Evolutionary conservation across 768 basidiomycete genomes (phyloP).

Genomic region (Astraeus odoratus): DNA sequence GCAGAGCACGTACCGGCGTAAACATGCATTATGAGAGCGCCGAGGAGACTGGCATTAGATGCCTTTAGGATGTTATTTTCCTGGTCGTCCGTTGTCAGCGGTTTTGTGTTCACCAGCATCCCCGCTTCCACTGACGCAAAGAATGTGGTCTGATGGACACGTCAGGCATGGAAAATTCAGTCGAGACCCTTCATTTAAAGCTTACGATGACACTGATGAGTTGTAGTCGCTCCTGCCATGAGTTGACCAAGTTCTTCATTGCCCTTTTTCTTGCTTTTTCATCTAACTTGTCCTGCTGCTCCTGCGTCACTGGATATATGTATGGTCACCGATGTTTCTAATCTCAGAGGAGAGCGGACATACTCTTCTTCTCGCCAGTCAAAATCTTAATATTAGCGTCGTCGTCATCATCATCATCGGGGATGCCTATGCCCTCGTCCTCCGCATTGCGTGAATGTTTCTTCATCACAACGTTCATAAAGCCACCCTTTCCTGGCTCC

Average conservation of each 20-base stretch:
- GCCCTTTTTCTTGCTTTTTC: conserved; percentile 38
- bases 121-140: conserved; percentile 54
- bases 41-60: conserved; percentile 42
- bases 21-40: conserved; percentile 48
- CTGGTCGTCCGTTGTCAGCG: conserved; percentile 13
- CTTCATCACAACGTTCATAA: no score
- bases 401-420: no score
- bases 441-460: no score
- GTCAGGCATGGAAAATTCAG: background rate
- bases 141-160: conserved; percentile 46
- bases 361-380: no score
- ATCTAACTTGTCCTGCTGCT: conserved; percentile 44
- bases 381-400: no score
- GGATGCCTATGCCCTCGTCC: no score
- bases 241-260: conserved; percentile 45
- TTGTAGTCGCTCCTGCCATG: conserved; percentile 59
- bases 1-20: conserved; percentile 36
- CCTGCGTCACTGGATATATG: conserved; percentile 33
- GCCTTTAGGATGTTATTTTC: conserved; percentile 17
- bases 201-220: conserved; percentile 53
- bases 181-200: conserved; percentile 1
- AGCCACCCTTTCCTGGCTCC: no score
- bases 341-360: no score
- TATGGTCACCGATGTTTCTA: conserved; percentile 9
- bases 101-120: conserved; percentile 40